Percentiles rank a stretch among this genome's conserved stretches.
phyloP scores from a whole-genome alignment of 192 early-diverging fungal species.

The Lobosporangium transversale region DNA sequence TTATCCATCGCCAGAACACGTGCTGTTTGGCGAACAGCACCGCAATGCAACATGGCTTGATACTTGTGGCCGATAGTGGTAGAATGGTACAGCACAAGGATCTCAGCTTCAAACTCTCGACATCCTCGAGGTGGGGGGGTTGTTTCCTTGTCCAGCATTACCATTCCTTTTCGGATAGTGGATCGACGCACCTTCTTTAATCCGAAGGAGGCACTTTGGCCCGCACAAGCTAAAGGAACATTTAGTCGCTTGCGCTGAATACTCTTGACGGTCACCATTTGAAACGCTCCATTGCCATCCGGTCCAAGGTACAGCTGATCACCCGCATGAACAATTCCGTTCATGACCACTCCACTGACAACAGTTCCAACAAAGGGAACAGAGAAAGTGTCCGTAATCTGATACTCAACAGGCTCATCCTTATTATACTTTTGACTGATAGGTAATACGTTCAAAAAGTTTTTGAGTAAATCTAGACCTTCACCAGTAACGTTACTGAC shows the following conservation, averaged over 20 bases:
- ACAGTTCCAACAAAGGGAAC: slow-evolving; percentile 95
- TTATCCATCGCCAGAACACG: slow-evolving; percentile 79
- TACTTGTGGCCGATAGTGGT: slow-evolving; percentile 91
- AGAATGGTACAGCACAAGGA: slow-evolving; percentile 90
- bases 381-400: slow-evolving; percentile 90
- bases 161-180: slow-evolving; percentile 87
- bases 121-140: slow-evolving; percentile 63
- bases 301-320: slow-evolving; percentile 89
- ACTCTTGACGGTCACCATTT: slow-evolving; percentile 78
- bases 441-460: slow-evolving; percentile 88
- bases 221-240: slow-evolving; percentile 78
- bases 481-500: slow-evolving; percentile 91
- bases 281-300: slow-evolving; percentile 84
- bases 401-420: slow-evolving; percentile 70
- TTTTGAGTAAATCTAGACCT: slow-evolving; percentile 75
- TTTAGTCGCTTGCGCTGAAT: slow-evolving; percentile 91
- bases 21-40: slow-evolving; percentile 87
- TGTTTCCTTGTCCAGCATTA: slow-evolving; percentile 67
- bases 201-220: slow-evolving; percentile 87
- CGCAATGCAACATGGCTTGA: slow-evolving; percentile 96
- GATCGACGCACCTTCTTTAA: slow-evolving; percentile 85
- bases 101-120: slow-evolving; percentile 88
- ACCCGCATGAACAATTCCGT: slow-evolving; percentile 81
- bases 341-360: slow-evolving; percentile 80
- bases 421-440: slow-evolving; percentile 69